Evolutionary conservation across 2,329 filamentous ascomycete species (phyloP), one percentile per base, ranked within the genome.

Genomic region (Raffaelea arxii): DNA sequence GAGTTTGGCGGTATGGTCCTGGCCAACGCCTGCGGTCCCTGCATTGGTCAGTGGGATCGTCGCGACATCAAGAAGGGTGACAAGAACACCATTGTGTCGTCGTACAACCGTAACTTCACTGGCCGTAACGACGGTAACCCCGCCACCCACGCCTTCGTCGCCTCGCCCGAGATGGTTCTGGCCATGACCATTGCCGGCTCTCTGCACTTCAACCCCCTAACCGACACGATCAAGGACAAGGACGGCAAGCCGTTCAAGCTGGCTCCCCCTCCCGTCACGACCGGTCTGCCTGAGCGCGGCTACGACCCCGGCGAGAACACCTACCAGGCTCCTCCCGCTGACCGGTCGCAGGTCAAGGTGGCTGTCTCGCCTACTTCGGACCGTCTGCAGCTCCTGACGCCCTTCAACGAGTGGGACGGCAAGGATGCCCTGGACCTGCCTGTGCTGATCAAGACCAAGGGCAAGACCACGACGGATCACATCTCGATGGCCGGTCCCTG

Each of bases 31-130:
- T 97, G 92, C 64, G 91, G 85, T 58, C 85, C 86, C 57, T 92
- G 86, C 71, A 90, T 94, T 65, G 89, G 87, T 49, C 91, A 97
- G 70, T 97, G 92, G 92, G 89, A 96, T 62, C 85, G 92, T 57
- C 75, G 73, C 55, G 91, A 97, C 58, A 88, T 96, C 47, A 85
- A 90, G 78, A 96, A 97, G 80, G 91, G 91, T 56, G 82, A 86
- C 59, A 74, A 89, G 60, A 98, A 98, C 82, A 94, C 89, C 6
- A 98, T 98, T 66, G 75, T 98, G 65, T 96, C 90, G 41, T 97
- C 92, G 24, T 98, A 96, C 83, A 98, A 98, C 84, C 89, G 92
- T 70, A 97, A 98, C 82, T 97, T 98, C 75, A 97, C 91, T 51
- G 91, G 91, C 56, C 88, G 92, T 65, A 97, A 97, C 56, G 97